A percentile compares a stretch with the other conserved stretches of the same genome.
phyloP scores from a whole-genome alignment of 306 rosid species.

The Potentilla sterilis region DNA sequence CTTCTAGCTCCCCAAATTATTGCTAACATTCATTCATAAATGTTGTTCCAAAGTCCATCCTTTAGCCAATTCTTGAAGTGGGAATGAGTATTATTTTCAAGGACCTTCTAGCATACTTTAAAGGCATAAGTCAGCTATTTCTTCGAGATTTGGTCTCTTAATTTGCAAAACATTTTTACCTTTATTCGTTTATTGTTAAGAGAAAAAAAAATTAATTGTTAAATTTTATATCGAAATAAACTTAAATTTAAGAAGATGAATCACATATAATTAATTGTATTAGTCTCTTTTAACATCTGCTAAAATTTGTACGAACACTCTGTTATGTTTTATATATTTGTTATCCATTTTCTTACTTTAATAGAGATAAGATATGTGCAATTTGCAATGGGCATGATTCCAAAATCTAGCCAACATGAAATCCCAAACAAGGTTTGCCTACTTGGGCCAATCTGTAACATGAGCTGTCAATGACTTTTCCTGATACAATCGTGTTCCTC shows the following conservation, averaged over 20 bases:
- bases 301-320: too few species aligned
- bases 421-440: background rate
- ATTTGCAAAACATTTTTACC: background rate
- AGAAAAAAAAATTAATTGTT: too few species aligned
- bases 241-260: too few species aligned
- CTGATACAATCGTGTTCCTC: conserved; percentile 25
- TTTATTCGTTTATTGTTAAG: too few species aligned
- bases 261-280: too few species aligned
- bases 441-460: conserved; percentile 10
- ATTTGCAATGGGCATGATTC: conserved; percentile 10
- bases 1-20: conserved; percentile 4
- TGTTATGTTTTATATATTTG: too few species aligned
- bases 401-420: conserved; percentile 2
- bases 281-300: background rate
- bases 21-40: background rate
- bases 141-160: background rate
- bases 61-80: background rate
- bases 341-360: background rate
- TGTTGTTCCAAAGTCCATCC: background rate
- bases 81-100: background rate
- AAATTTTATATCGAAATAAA: too few species aligned
- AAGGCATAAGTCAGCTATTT: background rate
- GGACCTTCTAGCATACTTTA: background rate
- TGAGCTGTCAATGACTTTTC: conserved; percentile 22
- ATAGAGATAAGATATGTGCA: conserved; percentile 15